Conservation (phyloP, 768 basidiomycete species). For the Lyophyllum decastes region DNA sequence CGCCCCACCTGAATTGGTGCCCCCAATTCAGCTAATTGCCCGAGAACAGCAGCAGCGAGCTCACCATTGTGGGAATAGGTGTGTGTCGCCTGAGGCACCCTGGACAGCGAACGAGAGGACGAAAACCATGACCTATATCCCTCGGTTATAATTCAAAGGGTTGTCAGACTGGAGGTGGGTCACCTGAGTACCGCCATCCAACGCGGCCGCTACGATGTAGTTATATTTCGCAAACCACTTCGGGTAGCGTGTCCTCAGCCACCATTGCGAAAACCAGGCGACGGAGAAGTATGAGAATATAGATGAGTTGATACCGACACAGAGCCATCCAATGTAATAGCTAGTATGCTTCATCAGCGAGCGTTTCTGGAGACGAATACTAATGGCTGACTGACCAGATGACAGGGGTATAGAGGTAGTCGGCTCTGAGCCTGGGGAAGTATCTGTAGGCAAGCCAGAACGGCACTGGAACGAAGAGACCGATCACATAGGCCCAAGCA, state of each 20-base stretch:
- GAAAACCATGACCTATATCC: slow-evolving; percentile 55
- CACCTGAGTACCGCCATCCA: slow-evolving; percentile 38
- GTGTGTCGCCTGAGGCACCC: slow-evolving; percentile 48
- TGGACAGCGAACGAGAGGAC: slow-evolving; percentile 52
- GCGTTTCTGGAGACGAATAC: background rate
- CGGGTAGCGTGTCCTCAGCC: slow-evolving; percentile 43
- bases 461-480: slow-evolving; percentile 51
- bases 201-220: slow-evolving; percentile 40
- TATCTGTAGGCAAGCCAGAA: slow-evolving; percentile 50
- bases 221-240: slow-evolving; percentile 48
- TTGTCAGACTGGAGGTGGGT: background rate
- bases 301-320: slow-evolving; percentile 51
- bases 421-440: slow-evolving; percentile 45
- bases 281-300: slow-evolving; percentile 40
- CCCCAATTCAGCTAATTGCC: background rate
- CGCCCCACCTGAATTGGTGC: slow-evolving; percentile 44
- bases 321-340: slow-evolving; percentile 50
- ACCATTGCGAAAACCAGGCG: slow-evolving; percentile 50
- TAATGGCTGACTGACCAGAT: slow-evolving; percentile 34
- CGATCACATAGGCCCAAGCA: slow-evolving; percentile 46
- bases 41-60: background rate
- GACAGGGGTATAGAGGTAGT: slow-evolving; percentile 50
- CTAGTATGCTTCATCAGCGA: slow-evolving; percentile 19
- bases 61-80: slow-evolving; percentile 53
- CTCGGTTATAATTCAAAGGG: slow-evolving; percentile 9